Evolutionary conservation across 192 early-diverging fungal species (phyloP).

Genomic region (Funneliformis geosporum): DNA sequence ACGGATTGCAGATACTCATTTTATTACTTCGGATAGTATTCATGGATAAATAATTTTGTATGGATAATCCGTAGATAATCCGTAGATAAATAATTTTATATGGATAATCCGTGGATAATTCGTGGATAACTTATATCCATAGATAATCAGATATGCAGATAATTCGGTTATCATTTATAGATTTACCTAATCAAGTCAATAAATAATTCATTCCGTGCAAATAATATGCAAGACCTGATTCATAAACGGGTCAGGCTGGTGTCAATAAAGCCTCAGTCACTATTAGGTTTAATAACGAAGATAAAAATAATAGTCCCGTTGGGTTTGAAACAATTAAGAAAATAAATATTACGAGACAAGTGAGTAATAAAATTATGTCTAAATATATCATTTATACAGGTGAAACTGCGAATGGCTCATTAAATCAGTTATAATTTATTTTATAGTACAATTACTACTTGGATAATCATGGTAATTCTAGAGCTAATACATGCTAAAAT

Average conservation of each 20-base stretch:
- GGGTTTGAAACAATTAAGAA: conserved; percentile 84
- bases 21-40: too few species aligned
- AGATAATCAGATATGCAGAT: too few species aligned
- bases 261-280: conserved; percentile 97
- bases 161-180: too few species aligned
- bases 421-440: conserved; percentile 88
- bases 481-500: conserved; percentile 74
- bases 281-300: conserved; percentile 93
- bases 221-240: conserved; percentile 91
- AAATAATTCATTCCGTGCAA: too few species aligned
- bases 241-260: conserved; percentile 99
- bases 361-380: conserved; percentile 48
- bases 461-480: conserved; percentile 83
- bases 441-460: conserved; percentile 74
- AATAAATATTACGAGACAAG: conserved; percentile 95
- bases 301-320: conserved; percentile 79
- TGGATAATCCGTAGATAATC: too few species aligned
- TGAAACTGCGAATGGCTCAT: conserved; percentile 83
- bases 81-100: too few species aligned
- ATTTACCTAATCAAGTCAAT: too few species aligned
- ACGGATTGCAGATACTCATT: too few species aligned
- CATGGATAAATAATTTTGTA: too few species aligned
- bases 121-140: too few species aligned
- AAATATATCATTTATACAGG: too few species aligned
- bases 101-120: too few species aligned